These are phyloP conservation scores for Paradendryphiella salina DNA, from an alignment of 2,329 filamentous ascomycete species.

Conservation along the genomic window DNA sequence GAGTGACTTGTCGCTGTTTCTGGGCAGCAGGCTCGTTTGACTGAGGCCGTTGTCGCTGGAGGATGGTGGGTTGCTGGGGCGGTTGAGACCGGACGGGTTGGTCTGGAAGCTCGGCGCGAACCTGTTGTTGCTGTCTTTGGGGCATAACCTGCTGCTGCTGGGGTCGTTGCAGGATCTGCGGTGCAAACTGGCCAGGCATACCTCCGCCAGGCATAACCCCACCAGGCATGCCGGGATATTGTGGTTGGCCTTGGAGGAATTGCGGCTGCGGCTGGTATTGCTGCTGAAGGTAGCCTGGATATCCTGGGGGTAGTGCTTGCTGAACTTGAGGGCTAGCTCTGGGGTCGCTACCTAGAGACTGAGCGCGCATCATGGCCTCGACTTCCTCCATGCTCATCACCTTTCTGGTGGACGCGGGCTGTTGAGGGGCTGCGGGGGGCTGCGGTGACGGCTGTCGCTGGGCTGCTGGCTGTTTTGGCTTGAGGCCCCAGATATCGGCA, in stretches of 20 bases:
- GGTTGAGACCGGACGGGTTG: constrained; percentile 37
- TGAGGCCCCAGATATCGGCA: constrained; percentile 86
- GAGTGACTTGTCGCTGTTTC: constrained; percentile 32
- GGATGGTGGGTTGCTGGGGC: constrained; percentile 40
- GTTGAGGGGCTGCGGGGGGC: constrained; percentile 21
- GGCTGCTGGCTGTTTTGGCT: constrained; percentile 59
- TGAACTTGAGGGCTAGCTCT: constrained; percentile 37
- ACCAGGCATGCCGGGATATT: constrained; percentile 28
- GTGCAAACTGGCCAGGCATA: constrained; percentile 51
- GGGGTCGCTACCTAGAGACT: constrained; percentile 53
- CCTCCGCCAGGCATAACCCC: constrained; percentile 37
- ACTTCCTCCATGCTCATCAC: constrained; percentile 97
- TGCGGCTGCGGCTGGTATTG: constrained; percentile 26
- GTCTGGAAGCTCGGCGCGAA: constrained; percentile 51
- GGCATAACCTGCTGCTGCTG: constrained; percentile 41
- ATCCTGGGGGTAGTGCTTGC: constrained; percentile 27
- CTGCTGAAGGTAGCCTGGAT: constrained; percentile 14
- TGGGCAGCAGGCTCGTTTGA: constrained; percentile 26
- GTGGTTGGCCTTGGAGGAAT: constrained; percentile 35
- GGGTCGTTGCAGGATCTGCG: constrained; percentile 57
- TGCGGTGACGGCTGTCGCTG: constrained; percentile 34
- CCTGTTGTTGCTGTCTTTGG: constrained; percentile 43
- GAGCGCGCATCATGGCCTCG: constrained; percentile 84
- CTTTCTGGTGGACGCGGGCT: constrained; percentile 59
- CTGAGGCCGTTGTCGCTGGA: constrained; percentile 42